Conservation (phyloP, 495 filamentous ascomycete genomes). For the Aspergillus bertholletiae region DNA sequence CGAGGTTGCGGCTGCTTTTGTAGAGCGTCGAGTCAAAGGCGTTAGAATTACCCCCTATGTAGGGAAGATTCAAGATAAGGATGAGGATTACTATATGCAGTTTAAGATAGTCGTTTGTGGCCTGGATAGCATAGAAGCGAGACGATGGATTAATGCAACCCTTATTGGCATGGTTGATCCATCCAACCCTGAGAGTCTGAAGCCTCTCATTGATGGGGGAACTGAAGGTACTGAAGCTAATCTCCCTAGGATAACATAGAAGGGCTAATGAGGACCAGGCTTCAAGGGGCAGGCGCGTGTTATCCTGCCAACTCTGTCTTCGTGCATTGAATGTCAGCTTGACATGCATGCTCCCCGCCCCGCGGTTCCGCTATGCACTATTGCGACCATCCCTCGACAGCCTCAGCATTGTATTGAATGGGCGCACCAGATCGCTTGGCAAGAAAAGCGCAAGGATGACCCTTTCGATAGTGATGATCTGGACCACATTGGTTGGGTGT, state of each 20-base stretch:
- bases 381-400: conserved; percentile 94
- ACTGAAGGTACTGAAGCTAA: conserved; percentile 66
- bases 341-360: conserved; percentile 95
- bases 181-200: conserved; percentile 74
- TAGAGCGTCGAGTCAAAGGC: conserved; percentile 81
- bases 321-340: conserved; percentile 97
- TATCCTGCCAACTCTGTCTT: conserved; percentile 84
- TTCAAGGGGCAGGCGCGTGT: conserved; percentile 98
- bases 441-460: conserved; percentile 52
- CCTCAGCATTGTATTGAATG: conserved; percentile 99
- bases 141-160: conserved; percentile 96
- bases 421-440: conserved; percentile 89
- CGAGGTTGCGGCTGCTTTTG: conserved; percentile 86
- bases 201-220: conserved; percentile 93
- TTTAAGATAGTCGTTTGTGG: conserved; percentile 93
- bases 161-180: conserved; percentile 84
- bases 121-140: conserved; percentile 95
- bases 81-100: conserved; percentile 96
- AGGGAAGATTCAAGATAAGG: conserved; percentile 94
- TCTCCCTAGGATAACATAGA: background rate
- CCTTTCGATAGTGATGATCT: conserved; percentile 92
- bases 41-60: conserved; percentile 92
- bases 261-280: conserved; percentile 41
- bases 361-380: conserved; percentile 92
- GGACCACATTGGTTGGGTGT: conserved; percentile 96